Conservation (phyloP, 768 basidiomycete genomes). For the Daedalea quercina region DNA sequence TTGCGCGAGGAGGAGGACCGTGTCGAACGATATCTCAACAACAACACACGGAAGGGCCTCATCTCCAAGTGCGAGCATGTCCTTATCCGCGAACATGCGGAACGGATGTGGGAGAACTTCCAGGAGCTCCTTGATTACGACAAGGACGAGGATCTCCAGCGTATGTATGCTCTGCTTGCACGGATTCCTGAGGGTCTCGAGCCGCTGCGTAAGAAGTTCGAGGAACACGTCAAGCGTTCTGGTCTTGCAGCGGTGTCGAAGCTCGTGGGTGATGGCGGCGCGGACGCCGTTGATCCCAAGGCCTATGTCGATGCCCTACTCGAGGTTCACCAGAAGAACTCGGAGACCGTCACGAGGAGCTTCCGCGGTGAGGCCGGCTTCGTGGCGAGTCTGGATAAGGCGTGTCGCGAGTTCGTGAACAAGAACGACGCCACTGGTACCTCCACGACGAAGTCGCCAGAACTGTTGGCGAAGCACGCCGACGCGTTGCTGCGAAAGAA, state of each 20-base stretch:
- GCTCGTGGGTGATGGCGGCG: conserved; percentile 47
- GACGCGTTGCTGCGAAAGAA: conserved; percentile 88
- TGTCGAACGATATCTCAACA: conserved; percentile 89
- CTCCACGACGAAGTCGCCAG: conserved; percentile 83
- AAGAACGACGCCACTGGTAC: conserved; percentile 83
- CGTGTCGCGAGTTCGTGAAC: conserved; percentile 94
- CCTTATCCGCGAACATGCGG: conserved; percentile 81
- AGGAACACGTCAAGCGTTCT: conserved; percentile 90
- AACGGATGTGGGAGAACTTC: conserved; percentile 90
- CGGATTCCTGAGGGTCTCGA: conserved; percentile 89
- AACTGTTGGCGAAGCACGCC: conserved; percentile 86
- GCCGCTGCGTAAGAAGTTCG: conserved; percentile 86
- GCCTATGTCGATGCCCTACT: conserved; percentile 90
- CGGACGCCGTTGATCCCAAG: conserved; percentile 79
- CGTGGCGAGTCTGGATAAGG: conserved; percentile 89
- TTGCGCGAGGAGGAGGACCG: conserved; percentile 92
- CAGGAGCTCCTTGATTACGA: conserved; percentile 86
- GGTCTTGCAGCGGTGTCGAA: conserved; percentile 80
- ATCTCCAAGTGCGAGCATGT: conserved; percentile 85
- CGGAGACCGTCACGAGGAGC: conserved; percentile 79
- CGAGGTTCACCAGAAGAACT: conserved; percentile 88
- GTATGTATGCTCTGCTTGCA: conserved; percentile 91
- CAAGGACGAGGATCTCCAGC: conserved; percentile 89
- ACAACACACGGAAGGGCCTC: conserved; percentile 76
- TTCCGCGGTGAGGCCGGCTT: conserved; percentile 94